Evolutionary conservation across 257 asterid species (phyloP).

Genomic region (Capsicum baccatum): DNA sequence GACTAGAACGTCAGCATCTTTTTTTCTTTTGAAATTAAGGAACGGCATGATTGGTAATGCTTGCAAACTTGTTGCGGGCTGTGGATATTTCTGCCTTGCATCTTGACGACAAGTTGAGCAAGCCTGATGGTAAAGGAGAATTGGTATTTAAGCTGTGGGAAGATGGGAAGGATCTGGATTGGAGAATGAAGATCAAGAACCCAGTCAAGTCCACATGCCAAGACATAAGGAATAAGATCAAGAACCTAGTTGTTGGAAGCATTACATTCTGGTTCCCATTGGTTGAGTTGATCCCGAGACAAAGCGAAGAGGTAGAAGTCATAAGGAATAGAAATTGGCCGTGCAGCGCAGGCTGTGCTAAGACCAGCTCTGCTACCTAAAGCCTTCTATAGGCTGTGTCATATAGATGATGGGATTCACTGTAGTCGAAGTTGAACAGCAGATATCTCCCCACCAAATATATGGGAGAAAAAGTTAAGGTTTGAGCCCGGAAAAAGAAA

Average conservation of each 20-base stretch:
- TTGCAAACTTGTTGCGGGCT: background rate
- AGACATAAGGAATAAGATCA: too few relatives aligned
- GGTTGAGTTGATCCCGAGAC: too few relatives aligned
- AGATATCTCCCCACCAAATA: background rate
- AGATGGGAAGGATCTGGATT: background rate
- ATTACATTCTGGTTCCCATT: too few relatives aligned
- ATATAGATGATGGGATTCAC: background rate
- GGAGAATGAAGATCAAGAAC: background rate
- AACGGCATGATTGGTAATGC: background rate
- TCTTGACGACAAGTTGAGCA: background rate
- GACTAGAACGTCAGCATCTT: background rate
- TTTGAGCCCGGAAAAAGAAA: too few relatives aligned
- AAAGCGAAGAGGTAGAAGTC: background rate
- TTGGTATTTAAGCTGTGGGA: background rate
- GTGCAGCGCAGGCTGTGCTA: background rate
- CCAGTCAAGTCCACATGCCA: background rate
- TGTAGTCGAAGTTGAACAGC: background rate
- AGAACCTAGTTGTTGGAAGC: constrained; percentile 11
- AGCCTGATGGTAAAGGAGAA: background rate
- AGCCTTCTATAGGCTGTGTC: background rate
- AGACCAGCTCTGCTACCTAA: background rate
- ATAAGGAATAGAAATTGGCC: background rate
- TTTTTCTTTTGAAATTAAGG: background rate
- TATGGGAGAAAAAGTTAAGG: background rate
- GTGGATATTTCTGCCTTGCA: background rate